Evolutionary conservation across 2,329 filamentous ascomycete species (phyloP), one percentile per base, ranked within the genome.

Genomic region (Arthrobotrys conoides): DNA sequence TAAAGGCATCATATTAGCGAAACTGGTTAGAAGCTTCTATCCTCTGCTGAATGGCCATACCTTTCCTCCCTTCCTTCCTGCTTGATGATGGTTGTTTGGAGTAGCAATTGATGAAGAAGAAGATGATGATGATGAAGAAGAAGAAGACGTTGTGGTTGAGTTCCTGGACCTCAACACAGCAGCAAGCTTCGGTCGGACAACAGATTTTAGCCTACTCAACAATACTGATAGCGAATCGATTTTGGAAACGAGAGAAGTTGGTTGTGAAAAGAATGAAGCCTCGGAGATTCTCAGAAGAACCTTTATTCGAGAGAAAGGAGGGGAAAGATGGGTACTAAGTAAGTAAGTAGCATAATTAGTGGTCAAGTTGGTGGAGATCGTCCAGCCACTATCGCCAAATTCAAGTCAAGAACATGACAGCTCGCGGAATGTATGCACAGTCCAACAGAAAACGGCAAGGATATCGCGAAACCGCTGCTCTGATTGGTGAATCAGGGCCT

Each of bases 301-400:
- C 12, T 41, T 41, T 5, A 16, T 16, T n/a, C 38, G 14, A 36
- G 1, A 44, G n/a, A 61, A 44, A 61, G n/a, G 57, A 41, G 57
- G 57, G 36, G 57, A 44, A 41, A 61, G 57, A 44, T 24, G 57
- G 33, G 10, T 44, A 20, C 2, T 36, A 30, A 3, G 27, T 30
- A 30, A 3, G 27, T 30, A 30, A 30, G 36, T 61, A 22, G 53
- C 22, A 38, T 18, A 38, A 14, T 22, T 22, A 27, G 48, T 51
- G 22, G 30, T 36, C 22, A 6, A 59, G 18, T 59, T 30, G 24
- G 30, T n/a, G 33, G 36, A 61, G 36, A 61, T 61, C 57, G 44
- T 10, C 36, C 12, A 61, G 20, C 36, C 57, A 61, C 57, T 61
- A 61, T 61, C 53, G n/a, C 36, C 57, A 44, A 44, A 18, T 46